Evolutionary conservation across 805 yeast species (phyloP).

Genomic region (Candida ponderosae): DNA sequence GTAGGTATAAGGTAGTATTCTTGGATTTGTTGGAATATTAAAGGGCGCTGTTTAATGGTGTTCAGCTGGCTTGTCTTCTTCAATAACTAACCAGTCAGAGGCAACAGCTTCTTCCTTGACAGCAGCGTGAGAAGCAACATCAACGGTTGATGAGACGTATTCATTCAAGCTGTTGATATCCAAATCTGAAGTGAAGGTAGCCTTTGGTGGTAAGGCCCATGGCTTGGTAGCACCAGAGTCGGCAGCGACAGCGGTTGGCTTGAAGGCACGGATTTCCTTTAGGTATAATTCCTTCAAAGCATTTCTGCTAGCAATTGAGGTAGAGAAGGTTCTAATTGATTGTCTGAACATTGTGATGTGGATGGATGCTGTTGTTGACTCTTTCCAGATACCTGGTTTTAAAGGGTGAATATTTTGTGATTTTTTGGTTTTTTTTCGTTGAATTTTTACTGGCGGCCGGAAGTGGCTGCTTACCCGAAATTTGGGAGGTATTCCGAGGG

Average conservation of each 20-base stretch:
- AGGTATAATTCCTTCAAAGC: conserved; percentile 79
- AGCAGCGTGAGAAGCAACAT: conserved; percentile 52
- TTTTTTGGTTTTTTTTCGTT: neutral
- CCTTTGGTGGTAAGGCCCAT: conserved; percentile 66
- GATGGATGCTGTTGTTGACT: conserved; percentile 14
- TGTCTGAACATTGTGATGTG: conserved; percentile 10
- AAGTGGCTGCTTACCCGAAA: too few species aligned
- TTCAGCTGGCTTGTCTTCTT: conserved; percentile 50
- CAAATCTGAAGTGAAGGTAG: conserved; percentile 66
- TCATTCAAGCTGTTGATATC: conserved; percentile 63
- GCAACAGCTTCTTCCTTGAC: conserved; percentile 36
- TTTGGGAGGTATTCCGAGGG: neutral
- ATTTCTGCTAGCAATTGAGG: conserved; percentile 33
- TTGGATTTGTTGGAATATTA: too few species aligned
- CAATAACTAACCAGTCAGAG: conserved; percentile 78
- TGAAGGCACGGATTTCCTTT: conserved; percentile 80
- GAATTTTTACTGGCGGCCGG: conserved; percentile 1
- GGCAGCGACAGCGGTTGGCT: conserved; percentile 69
- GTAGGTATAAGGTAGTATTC: neutral
- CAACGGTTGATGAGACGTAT: conserved; percentile 68
- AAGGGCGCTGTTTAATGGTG: conserved; percentile 30
- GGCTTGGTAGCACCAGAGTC: conserved; percentile 69
- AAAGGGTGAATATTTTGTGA: conserved; percentile 14
- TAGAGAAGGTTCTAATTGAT: conserved; percentile 27
- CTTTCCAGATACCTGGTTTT: too few species aligned